phyloP scores from a whole-genome alignment of 2,329 filamentous ascomycete species.

The Aspergillus carbonarius region DNA sequence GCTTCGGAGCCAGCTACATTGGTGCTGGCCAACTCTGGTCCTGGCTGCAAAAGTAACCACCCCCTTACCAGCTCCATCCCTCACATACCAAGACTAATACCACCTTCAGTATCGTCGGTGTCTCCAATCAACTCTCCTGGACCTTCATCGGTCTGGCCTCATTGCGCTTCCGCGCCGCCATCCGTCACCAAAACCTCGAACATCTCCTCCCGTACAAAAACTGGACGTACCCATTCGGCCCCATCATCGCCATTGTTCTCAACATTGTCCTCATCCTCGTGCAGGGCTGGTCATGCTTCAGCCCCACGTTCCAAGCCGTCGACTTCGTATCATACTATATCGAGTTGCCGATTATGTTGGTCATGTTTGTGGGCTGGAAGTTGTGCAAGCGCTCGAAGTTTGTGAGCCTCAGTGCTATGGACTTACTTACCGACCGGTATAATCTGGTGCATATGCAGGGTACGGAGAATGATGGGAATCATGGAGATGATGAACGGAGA shows the following conservation, averaged over 20 bases:
- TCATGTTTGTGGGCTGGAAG: conserved; percentile 60
- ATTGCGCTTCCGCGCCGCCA: conserved; percentile 61
- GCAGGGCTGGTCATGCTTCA: conserved; percentile 62
- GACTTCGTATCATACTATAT: conserved; percentile 66
- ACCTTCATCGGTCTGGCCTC: conserved; percentile 62
- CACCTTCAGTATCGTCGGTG: conserved; percentile 56
- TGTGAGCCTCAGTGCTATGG: conserved; percentile 50
- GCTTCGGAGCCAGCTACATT: conserved; percentile 65
- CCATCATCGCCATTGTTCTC: conserved; percentile 56
- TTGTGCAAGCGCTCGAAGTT: conserved; percentile 50
- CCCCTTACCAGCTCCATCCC: neutral
- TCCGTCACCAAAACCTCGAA: conserved; percentile 59
- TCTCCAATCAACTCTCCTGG: conserved; percentile 68
- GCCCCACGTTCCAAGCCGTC: conserved; percentile 56
- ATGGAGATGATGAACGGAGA: conserved; percentile 27
- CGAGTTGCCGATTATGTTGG: conserved; percentile 60
- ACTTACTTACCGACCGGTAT: conserved; percentile 51
- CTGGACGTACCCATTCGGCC: conserved; percentile 65
- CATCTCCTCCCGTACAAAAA: conserved; percentile 64
- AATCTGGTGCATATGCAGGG: conserved; percentile 10
- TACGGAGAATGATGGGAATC: conserved; percentile 23
- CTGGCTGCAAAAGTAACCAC: conserved; percentile 62
- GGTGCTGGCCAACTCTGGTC: conserved; percentile 65
- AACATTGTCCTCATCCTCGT: conserved; percentile 62
- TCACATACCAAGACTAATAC: neutral